Base-by-base conservation (phyloP, 2,329 filamentous ascomycete genomes). In the Colletotrichum sp. region DNA sequence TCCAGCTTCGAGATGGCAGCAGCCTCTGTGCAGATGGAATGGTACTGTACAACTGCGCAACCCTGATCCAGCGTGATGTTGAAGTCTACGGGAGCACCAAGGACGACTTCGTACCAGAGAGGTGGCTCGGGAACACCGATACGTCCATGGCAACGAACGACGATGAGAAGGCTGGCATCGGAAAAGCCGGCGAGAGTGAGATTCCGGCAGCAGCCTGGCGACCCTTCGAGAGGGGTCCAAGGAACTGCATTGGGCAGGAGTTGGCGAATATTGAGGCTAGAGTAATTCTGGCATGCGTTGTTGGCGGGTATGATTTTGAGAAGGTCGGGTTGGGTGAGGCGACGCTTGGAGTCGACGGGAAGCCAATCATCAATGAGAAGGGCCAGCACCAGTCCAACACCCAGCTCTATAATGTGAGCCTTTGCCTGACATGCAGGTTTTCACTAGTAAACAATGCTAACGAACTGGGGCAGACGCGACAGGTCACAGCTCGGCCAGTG, bases 181-280 rank as follows among this genome's bases (percentile, higher is more conserved):
- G 36, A 3, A 62, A 69, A n/a, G 70, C 69, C 6, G 68, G 55
- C 4, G 74, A 71, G 28, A 39, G 36, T 34, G 73, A 68, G 18
- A 76, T 77, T 7, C 77, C 80, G 79, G 78, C 76, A 57, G 85
- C 87, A 70, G 87, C 89, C 1, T 92, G 86, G 85, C 83, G 90
- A 12, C 86, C 90, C 0, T 92, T 92, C 78, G 88, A 89, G 78
- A 84, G 88, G 71, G 90, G 90, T 0, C 86, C 87, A 4, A 81
- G 90, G 15, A 88, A 86, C 64, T 92, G 90, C 77, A 87, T 92
- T 34, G 90, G 90, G 2, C 89, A 91, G 80, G 88, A 89, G 77
- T 83, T 92, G 36, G 90, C 88, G 2, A 87, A 88, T 81, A 83
- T 90, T n/a, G 90, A 92, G 81, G 79, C 89, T 15, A 87, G 87